Conservation (phyloP, 768 basidiomycete species). For the Auricularia sp. region DNA sequence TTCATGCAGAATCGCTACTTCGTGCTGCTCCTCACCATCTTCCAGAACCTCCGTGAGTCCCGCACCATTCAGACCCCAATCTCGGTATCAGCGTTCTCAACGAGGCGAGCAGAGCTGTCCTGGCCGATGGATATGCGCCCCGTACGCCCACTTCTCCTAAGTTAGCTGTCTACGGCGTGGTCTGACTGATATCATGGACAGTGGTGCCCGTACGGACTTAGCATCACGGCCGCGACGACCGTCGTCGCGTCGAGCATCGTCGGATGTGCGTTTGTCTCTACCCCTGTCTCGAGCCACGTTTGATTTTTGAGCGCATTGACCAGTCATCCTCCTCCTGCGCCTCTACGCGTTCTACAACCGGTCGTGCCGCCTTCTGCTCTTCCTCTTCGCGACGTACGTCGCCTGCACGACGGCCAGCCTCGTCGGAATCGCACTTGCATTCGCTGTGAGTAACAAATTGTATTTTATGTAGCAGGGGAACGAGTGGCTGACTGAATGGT, state of each 20-base stretch:
- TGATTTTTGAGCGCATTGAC: not conserved
- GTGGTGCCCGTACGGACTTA: not conserved
- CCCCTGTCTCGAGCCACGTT: not conserved
- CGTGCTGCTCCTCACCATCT: not conserved
- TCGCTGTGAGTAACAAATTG: not conserved
- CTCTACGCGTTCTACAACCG: not conserved
- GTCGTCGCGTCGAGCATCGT: not conserved
- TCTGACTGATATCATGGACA: not conserved
- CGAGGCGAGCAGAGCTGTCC: not conserved
- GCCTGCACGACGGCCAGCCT: not conserved
- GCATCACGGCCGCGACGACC: not conserved
- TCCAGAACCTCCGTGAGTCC: not conserved
- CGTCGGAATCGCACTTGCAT: not conserved
- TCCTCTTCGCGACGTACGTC: not conserved
- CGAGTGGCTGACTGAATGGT: not conserved
- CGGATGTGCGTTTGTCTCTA: not conserved
- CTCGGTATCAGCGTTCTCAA: not conserved
- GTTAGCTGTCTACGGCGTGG: too few relatives aligned
- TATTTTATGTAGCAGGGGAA: too few relatives aligned
- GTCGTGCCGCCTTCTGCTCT: not conserved
- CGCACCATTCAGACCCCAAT: not conserved
- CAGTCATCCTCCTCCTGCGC: not conserved
- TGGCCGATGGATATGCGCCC: not conserved
- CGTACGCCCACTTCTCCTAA: too few relatives aligned
- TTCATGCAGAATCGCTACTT: not conserved